Evolutionary conservation across 768 basidiomycete genomes (phyloP).

Genomic region (Tephrocybe sp.): DNA sequence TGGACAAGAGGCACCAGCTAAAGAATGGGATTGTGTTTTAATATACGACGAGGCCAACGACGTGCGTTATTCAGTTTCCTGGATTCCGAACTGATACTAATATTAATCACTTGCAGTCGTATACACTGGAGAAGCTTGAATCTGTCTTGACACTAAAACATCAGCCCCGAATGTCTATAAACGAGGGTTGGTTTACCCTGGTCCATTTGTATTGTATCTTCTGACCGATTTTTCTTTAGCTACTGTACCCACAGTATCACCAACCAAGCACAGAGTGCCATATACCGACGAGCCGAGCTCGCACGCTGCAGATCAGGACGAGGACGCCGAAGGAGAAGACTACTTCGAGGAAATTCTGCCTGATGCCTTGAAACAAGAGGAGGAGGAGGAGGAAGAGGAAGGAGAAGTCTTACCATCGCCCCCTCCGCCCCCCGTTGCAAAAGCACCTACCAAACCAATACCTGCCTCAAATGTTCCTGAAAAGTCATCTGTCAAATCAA

Average conservation of each 20-base stretch:
- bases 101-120: constrained; percentile 43
- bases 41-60: constrained; percentile 76
- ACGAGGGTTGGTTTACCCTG: constrained; percentile 7
- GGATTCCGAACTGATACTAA: constrained; percentile 2
- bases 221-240: neutral
- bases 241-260: constrained; percentile 14
- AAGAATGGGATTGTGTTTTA: constrained; percentile 73
- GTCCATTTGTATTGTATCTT: too few species aligned
- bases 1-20: constrained; percentile 56
- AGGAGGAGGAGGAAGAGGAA: constrained; percentile 39
- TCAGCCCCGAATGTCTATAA: constrained; percentile 39
- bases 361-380: constrained; percentile 27
- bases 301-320: constrained; percentile 29
- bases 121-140: constrained; percentile 75
- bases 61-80: constrained; percentile 36
- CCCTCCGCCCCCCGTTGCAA: constrained; percentile 7
- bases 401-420: constrained; percentile 28
- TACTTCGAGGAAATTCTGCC: constrained; percentile 41
- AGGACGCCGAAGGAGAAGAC: constrained; percentile 37
- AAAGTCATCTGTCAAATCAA: constrained; percentile 19
- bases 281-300: constrained; percentile 24
- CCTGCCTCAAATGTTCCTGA: constrained; percentile 20
- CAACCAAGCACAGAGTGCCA: constrained; percentile 13
- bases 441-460: neutral
- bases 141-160: constrained; percentile 55